phyloP scores from a whole-genome alignment of 805 yeast species.

The Maudiozyma pseudohumilis region DNA sequence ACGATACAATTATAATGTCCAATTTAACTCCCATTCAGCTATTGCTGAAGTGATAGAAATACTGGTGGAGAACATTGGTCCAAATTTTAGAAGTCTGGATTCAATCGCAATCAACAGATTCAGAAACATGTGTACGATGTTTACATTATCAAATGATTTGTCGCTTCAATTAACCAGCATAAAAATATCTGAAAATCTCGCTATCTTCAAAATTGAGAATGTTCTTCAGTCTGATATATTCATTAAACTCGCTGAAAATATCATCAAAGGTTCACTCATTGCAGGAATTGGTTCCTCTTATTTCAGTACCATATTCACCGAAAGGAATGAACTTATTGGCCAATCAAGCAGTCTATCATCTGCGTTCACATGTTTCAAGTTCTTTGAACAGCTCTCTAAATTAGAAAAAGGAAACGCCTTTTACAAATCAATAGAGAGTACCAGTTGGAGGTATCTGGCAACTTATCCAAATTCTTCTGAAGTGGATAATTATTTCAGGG shows the following conservation, averaged over 20 bases:
- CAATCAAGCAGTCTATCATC: conserved; percentile 34
- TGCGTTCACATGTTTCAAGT: conserved; percentile 39
- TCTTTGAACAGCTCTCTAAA: conserved; percentile 51
- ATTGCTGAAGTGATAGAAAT: conserved; percentile 37
- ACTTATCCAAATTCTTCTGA: conserved; percentile 35
- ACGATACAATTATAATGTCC: conserved; percentile 41
- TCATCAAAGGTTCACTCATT: conserved; percentile 10
- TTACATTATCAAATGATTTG: conserved; percentile 30
- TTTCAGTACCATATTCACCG: conserved; percentile 20
- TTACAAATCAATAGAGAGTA: conserved; percentile 36
- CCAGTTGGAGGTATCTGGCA: conserved; percentile 53
- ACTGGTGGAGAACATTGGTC: conserved; percentile 48
- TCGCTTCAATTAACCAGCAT: conserved; percentile 17
- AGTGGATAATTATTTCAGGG: conserved; percentile 37
- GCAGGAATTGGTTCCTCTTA: conserved; percentile 15
- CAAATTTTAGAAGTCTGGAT: conserved; percentile 35
- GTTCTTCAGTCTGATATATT: conserved; percentile 25
- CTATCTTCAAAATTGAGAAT: conserved; percentile 19
- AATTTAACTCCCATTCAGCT: conserved; percentile 36
- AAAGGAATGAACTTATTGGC: conserved; percentile 36
- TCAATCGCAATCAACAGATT: conserved; percentile 23
- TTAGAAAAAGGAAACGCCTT: conserved; percentile 41
- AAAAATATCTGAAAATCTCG: conserved; percentile 19
- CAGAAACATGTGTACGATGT: conserved; percentile 31
- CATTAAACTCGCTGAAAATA: conserved; percentile 15